Base-by-base conservation (phyloP, 495 filamentous ascomycete species). In the Penicillium ucsense region DNA sequence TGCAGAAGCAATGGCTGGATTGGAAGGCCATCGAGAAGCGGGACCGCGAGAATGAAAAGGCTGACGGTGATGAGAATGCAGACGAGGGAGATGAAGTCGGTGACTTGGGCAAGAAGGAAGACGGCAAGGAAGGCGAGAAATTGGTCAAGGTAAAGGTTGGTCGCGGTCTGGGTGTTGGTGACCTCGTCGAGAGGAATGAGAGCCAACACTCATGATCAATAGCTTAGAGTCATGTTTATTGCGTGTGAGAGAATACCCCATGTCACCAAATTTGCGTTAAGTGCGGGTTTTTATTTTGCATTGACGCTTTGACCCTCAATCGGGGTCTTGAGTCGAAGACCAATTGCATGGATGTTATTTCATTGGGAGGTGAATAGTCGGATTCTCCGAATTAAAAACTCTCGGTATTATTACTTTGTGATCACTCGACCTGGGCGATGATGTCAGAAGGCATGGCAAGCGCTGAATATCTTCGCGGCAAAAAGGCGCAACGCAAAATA, bases 121-220 rank as follows among this genome's bases (percentile, higher is more conserved):
- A 66, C 48, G 65, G 65, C 45, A 72, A 67, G 63, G 67, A 67
- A 37, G 55, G 64, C 44, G 70, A 71, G 53, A 73, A 66, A 63
- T 71, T 72, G 69, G 68, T 77, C 39, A 79, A 77, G 56, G 86
- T 94, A 42, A 92, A 88, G 75, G 78, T 94, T 31, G 89, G 89
- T 20, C 70, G 89, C 50, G 78, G 69, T 3, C 60, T 95, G 20
- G 89, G 89, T 6, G 89, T 95, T 3, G 83, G 84, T 6, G 88
- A 92, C 54, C 65, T 95, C 63, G 84, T 90, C 30, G 88, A 94
- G 78, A 80, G 79, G 66, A 86, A 83, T 64, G 86, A 85, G 57
- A 53, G 38, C 50, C 48, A 53, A 51, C 36, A 49, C 37, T 45
- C 41, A 43, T 43, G 5, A 33, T 20, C 20, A 20, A 2, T 20